Evolutionary conservation across 257 asterid species (phyloP).

Genomic region (Solanum peruvianum): DNA sequence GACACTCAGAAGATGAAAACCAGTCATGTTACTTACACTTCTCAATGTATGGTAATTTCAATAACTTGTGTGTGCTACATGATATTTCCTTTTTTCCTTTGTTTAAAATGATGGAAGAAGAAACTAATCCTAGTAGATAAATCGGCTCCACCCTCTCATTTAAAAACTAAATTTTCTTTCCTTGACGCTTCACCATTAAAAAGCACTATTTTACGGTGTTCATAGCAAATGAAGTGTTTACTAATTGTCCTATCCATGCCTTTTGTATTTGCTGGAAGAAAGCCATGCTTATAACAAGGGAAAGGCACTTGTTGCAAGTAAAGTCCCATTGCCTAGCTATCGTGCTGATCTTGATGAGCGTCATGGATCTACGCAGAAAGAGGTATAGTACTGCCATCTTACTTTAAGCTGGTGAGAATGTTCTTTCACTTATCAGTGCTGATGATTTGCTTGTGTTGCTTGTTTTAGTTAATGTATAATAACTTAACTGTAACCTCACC

Average conservation of each 20-base stretch:
- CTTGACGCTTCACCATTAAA: neutral
- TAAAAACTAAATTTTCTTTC: neutral
- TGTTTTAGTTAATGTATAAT: neutral
- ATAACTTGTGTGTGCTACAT: neutral
- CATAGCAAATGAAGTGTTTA: neutral
- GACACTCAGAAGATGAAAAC: neutral
- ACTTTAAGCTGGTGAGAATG: neutral
- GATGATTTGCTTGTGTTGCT: neutral
- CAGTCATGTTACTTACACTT: neutral
- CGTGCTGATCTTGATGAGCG: constrained; percentile 95
- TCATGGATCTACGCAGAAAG: constrained; percentile 84
- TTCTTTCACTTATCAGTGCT: constrained; percentile 4
- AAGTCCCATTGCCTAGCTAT: constrained; percentile 82
- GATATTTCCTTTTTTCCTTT: neutral
- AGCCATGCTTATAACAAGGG: constrained; percentile 92
- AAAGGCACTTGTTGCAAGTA: constrained; percentile 85
- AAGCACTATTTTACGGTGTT: neutral
- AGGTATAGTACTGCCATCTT: constrained; percentile 25
- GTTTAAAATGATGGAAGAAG: neutral
- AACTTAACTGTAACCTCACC: neutral
- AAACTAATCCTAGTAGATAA: neutral
- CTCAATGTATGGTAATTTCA: neutral
- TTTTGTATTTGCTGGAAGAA: constrained; percentile 55
- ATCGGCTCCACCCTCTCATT: neutral
- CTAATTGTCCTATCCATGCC: neutral